Conservation (phyloP, 1,139 yeast species). For the Debaryomycetaceae sp. region DNA sequence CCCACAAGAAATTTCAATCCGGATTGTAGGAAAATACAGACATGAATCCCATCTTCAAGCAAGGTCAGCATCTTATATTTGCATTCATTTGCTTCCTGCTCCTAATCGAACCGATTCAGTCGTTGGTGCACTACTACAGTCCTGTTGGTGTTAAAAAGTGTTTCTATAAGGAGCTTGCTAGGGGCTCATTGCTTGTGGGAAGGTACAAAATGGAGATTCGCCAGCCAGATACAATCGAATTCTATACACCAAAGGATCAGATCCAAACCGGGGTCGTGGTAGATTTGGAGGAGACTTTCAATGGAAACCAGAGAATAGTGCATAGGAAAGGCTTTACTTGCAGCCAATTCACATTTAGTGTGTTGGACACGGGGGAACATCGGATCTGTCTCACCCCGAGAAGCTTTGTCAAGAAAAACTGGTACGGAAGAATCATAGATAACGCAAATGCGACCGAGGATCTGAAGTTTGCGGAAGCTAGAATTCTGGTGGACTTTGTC, state of each 20-base stretch:
- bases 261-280: conserved; percentile 36
- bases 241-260: conserved; percentile 36
- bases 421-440: conserved; percentile 14
- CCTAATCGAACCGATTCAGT: background rate
- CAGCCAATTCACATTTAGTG: conserved; percentile 67
- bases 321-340: conserved; percentile 57
- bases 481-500: conserved; percentile 49
- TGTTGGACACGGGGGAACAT: conserved; percentile 72
- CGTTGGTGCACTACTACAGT: conserved; percentile 44
- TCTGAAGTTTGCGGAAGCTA: conserved; percentile 51
- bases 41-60: background rate
- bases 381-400: conserved; percentile 66
- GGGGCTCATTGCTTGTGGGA: conserved; percentile 59
- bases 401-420: conserved; percentile 28
- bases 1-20: background rate
- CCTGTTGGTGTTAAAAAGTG: conserved; percentile 60
- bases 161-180: conserved; percentile 61
- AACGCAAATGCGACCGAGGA: conserved; percentile 14
- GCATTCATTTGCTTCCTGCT: background rate
- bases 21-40: too few relatives aligned
- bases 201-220: conserved; percentile 54
- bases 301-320: conserved; percentile 64
- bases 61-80: background rate
- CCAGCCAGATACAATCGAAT: conserved; percentile 42
- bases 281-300: conserved; percentile 61